Evolutionary conservation across 1,284 basidiomycete genomes (phyloP), one percentile per base, ranked within the genome.

Genomic region (Tetrapyrgos nigripes): DNA sequence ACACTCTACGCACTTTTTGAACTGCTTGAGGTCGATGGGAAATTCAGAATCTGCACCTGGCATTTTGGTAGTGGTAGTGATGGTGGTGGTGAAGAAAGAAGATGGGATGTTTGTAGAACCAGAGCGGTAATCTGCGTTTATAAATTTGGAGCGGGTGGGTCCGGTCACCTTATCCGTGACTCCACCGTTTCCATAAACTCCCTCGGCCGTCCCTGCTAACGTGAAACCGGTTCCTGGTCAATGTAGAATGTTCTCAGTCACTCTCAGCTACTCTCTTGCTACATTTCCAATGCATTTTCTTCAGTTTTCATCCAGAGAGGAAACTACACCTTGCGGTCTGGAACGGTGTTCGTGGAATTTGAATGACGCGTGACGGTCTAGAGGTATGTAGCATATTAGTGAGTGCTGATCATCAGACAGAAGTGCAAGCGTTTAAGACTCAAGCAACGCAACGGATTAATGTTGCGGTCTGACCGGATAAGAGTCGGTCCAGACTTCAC

Each of bases 1-100:
- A 21, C 21, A 54, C 62, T 13, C 58, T 60, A 50, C 60, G 54
- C 57, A 91, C 89, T 86, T 88, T 75, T 91, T 89, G 77, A 87
- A 91, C 67, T 84, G 76, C 58, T 76, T 82, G 72, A 93, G 86
- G 74, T 93, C 90, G 69, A 93, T 86, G 59, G 91, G 90, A 77
- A 92, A 92, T 54, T 69, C 55, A 31, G 55, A 56, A 19, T 74
- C 64, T 62, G 77, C 68, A 59, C 70, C 71, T 27, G 77, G 45
- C 79, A 83, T 82, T 40, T 40, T 40, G 37, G 6, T 40, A 11
- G 37, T 17, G 37, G 17, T 40, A 9, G 37, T 40, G 37, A 17
- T 40, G 62, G 64, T 75, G 54, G 63, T 49, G 29, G 44, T 40
- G 21, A 27, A 5, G 35, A 29, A 23, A 53, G 26, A 50, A 51